Evolutionary conservation across 257 asterid species (phyloP), one percentile per base, ranked within the genome.

Genomic region (Fraxinus excelsior): DNA sequence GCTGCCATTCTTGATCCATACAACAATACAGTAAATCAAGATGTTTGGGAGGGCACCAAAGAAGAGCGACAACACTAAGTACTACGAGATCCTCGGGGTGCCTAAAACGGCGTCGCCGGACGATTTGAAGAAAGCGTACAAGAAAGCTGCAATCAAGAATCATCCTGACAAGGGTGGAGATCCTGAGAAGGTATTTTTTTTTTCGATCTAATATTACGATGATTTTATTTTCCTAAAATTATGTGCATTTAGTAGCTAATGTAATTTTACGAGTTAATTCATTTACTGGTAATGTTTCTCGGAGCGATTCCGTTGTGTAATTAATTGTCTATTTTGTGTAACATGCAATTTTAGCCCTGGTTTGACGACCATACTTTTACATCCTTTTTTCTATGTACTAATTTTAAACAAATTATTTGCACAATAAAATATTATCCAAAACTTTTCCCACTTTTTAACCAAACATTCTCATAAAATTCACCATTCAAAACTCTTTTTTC

Each of bases 141-240:
- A 73, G 38, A 88, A 86, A 80, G 88, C 91, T 28, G 93, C 93
- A 65, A 88, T 88, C 37, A 88, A 88, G 76, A 86, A 88, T 62
- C 93, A 88, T 80, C 93, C 91, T 18, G 91, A 86, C 65, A 88
- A 88, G 84, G 91, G 93, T 14, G 91, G 93, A 35, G 91, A 88
- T 25, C 93, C 93, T 38, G 91, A 88, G 67, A 88, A 88, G 88
- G 93, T 88, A 78, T 4, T 7, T 26, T 3, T 58, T 56, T 42
- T 23, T 2, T 2, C 11, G 13, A 25, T 8, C 7, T 8, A 11
- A 53, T 18, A 51, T 18, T 16, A 4, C 23, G 23, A 51, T 19
- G 7, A 19, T 53, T 19, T 19, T 46, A 46, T 14, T 46, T 46
- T 46, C 19, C 56, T 4, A 56, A n/a, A 62, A 25, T 2, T 26